phyloP scores from a whole-genome alignment of 345 rosid species.

The Eucalyptus albens region DNA sequence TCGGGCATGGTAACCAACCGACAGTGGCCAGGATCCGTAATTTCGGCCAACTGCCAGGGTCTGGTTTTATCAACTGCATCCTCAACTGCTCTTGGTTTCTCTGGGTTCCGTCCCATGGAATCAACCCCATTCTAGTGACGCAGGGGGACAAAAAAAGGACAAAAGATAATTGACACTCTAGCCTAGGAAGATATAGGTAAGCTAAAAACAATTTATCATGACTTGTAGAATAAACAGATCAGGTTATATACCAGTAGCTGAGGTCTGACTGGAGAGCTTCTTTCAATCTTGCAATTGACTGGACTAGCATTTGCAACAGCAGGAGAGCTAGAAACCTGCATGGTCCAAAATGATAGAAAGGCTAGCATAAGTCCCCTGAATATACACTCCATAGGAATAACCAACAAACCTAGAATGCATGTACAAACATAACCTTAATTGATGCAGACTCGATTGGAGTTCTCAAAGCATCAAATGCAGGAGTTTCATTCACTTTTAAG shows the following conservation, averaged over 20 bases:
- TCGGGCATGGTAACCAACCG: constrained; percentile 58
- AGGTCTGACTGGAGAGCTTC: constrained; percentile 67
- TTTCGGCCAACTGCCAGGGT: constrained; percentile 73
- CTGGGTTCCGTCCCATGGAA: constrained; percentile 49
- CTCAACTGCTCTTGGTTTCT: constrained; percentile 58
- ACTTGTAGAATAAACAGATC: neutral
- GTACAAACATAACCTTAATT: constrained; percentile 24
- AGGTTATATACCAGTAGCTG: constrained; percentile 33
- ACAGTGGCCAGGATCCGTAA: constrained; percentile 58
- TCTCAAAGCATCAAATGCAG: constrained; percentile 51
- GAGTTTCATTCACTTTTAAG: constrained; percentile 30
- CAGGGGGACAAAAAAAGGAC: neutral
- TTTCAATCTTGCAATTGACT: constrained; percentile 60
- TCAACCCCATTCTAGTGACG: constrained; percentile 63
- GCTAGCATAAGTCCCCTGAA: neutral
- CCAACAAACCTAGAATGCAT: neutral
- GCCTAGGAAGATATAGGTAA: neutral
- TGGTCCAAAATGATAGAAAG: neutral
- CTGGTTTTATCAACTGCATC: constrained; percentile 53
- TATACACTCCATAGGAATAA: neutral
- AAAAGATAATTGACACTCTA: neutral
- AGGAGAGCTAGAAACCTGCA: constrained; percentile 48
- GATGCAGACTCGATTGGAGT: constrained; percentile 7
- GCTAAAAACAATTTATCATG: neutral
- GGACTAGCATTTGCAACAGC: constrained; percentile 32